A percentile compares a stretch with the other conserved stretches of the same genome.
These are phyloP conservation scores for Gamsiella multidivaricata DNA, from an alignment of 192 early-diverging fungal species.

Conservation along the genomic window DNA sequence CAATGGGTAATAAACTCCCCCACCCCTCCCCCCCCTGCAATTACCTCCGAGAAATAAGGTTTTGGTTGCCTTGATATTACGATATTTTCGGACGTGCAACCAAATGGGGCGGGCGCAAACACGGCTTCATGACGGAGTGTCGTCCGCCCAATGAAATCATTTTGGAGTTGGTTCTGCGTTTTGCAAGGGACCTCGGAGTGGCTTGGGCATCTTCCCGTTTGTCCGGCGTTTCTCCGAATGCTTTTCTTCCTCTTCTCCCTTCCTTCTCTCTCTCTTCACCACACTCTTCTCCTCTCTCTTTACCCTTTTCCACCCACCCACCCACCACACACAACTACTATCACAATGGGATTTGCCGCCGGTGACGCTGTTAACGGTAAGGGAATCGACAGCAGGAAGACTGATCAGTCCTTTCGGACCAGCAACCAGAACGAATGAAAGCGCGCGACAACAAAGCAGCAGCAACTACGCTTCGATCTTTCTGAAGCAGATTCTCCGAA, in stretches of 20 bases:
- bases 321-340: slow-evolving; percentile 6
- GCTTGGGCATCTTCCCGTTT: slow-evolving; percentile 8
- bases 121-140: too few relatives aligned
- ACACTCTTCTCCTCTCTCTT: not conserved
- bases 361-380: slow-evolving; percentile 48
- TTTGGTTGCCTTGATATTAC: too few relatives aligned
- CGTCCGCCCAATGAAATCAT: not conserved
- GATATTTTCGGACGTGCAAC: too few relatives aligned
- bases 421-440: not conserved
- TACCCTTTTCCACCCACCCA: not conserved
- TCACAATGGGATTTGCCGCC: slow-evolving; percentile 36
- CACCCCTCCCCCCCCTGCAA: too few relatives aligned
- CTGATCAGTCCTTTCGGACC: not conserved
- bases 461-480: too few relatives aligned
- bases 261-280: not conserved
- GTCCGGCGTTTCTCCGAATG: not conserved
- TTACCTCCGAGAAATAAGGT: too few relatives aligned
- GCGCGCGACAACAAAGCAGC: too few relatives aligned
- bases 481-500: too few relatives aligned
- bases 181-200: slow-evolving; percentile 18
- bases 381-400: not conserved
- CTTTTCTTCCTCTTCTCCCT: slow-evolving; percentile 6
- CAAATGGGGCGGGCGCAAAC: too few relatives aligned
- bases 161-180: not conserved
- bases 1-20: too few relatives aligned